These are phyloP conservation scores for Monosporozyma solicola DNA, from an alignment of 805 yeast species.

Conservation along the genomic window DNA sequence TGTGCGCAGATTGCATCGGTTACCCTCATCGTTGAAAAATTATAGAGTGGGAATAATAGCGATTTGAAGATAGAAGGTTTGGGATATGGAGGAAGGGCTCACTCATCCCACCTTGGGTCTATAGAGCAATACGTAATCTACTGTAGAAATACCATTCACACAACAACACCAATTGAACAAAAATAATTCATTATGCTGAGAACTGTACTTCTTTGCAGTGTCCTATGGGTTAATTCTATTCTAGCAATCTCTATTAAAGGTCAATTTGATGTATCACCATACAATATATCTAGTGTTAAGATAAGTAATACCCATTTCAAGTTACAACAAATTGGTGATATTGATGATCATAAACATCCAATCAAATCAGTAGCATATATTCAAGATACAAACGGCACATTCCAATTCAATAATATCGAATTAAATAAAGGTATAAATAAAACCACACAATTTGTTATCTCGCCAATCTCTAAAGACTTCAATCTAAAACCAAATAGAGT, in stretches of 20 bases:
- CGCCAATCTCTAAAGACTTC: constrained; percentile 23
- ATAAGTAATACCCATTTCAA: constrained; percentile 19
- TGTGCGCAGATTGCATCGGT: not conserved
- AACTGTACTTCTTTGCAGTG: not conserved
- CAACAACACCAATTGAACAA: not conserved
- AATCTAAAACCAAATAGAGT: constrained; percentile 30
- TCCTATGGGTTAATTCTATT: not conserved
- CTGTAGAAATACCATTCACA: no score
- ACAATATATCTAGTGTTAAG: constrained; percentile 13
- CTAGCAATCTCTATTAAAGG: constrained; percentile 22
- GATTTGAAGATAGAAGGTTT: not conserved
- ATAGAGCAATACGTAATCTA: no score
- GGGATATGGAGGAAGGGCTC: not conserved
- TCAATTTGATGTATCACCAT: constrained; percentile 17
- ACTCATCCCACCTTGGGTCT: not conserved
- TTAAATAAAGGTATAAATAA: constrained; percentile 18
- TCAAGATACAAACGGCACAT: constrained; percentile 17
- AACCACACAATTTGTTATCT: constrained; percentile 23
- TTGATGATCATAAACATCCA: constrained; percentile 6
- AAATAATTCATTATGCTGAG: not conserved
- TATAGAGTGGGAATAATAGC: not conserved
- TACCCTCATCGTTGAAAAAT: constrained; percentile 1
- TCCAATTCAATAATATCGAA: constrained; percentile 23
- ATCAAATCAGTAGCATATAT: constrained; percentile 9
- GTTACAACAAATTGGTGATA: constrained; percentile 22